Evolutionary conservation across 2,329 filamentous ascomycete species (phyloP).

Genomic region (Fusarium annulatum): DNA sequence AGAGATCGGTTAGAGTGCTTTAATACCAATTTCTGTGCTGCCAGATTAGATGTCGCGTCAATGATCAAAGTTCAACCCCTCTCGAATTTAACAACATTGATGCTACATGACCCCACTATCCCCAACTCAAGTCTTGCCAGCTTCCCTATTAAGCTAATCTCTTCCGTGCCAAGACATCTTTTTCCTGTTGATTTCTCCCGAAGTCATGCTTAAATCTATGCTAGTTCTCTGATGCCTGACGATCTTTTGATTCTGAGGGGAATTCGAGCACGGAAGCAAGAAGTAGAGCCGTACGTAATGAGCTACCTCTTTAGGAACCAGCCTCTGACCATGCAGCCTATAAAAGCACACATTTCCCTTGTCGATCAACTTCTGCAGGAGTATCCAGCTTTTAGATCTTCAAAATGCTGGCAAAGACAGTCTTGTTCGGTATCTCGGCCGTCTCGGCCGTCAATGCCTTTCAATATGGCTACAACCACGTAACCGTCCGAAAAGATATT

Average conservation of each 20-base stretch:
- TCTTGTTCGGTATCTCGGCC: conserved; percentile 2
- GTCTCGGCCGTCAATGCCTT: conserved; percentile 14
- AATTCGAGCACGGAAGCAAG: conserved; percentile 4
- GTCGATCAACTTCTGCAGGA: no score
- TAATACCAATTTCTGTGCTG: not conserved
- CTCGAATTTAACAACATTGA: conserved; percentile 3
- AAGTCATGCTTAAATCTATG: conserved; percentile 20
- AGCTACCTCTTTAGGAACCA: conserved; percentile 1
- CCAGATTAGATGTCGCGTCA: accelerated
- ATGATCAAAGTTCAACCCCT: conserved; percentile 1
- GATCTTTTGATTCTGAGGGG: not conserved
- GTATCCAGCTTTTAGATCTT: no score
- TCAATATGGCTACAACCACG: conserved; percentile 34
- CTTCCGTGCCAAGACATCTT: conserved; percentile 26
- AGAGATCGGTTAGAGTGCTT: no score
- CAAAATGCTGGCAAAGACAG: conserved; percentile 3
- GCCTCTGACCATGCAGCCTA: not conserved
- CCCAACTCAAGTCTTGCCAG: not conserved
- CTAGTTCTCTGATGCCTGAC: not conserved
- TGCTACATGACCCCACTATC: conserved; percentile 20
- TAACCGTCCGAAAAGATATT: conserved; percentile 3
- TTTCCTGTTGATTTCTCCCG: not conserved
- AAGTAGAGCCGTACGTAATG: conserved; percentile 20
- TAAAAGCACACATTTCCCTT: conserved; percentile 7
- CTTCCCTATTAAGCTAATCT: conserved; percentile 33